Percentiles rank a stretch among this genome's conserved stretches.
Conservation (phyloP, 2,329 filamentous ascomycete genomes). For the Lasiodiplodia theobromae region DNA sequence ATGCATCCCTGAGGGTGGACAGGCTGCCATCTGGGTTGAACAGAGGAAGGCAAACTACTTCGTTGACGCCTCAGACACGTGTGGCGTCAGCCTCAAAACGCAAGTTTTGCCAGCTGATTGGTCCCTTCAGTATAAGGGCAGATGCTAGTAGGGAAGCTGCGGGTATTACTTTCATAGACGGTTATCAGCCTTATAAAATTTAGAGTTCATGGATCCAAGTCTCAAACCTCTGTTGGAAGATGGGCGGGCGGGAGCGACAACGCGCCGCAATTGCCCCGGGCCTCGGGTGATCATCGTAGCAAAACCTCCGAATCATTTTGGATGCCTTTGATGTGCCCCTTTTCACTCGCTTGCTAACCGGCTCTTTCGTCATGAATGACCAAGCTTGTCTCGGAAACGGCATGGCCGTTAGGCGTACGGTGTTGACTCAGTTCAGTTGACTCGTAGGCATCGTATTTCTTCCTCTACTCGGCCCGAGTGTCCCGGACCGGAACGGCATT, state of each 20-base stretch:
- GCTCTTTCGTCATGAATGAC: neutral
- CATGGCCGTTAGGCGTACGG: neutral
- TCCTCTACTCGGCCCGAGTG: neutral
- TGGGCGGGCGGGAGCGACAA: no score
- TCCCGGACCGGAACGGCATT: neutral
- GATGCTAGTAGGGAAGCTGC: neutral
- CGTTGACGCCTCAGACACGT: neutral
- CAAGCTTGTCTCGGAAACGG: neutral
- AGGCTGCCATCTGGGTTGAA: neutral
- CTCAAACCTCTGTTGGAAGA: no score
- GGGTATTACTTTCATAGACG: no score
- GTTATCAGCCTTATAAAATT: no score
- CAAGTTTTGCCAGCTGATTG: neutral
- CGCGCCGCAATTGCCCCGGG: no score
- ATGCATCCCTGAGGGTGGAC: neutral
- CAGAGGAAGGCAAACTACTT: neutral
- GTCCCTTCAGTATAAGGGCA: neutral
- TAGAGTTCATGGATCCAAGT: no score
- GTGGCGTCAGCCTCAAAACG: neutral
- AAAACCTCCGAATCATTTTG: neutral
- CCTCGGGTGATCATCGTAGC: no score
- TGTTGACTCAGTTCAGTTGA: neutral
- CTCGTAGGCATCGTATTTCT: neutral
- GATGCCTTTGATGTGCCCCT: neutral
- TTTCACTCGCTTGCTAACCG: neutral